phyloP scores from a whole-genome alignment of 176 grass and related monocot species.

The Typha latifolia region DNA sequence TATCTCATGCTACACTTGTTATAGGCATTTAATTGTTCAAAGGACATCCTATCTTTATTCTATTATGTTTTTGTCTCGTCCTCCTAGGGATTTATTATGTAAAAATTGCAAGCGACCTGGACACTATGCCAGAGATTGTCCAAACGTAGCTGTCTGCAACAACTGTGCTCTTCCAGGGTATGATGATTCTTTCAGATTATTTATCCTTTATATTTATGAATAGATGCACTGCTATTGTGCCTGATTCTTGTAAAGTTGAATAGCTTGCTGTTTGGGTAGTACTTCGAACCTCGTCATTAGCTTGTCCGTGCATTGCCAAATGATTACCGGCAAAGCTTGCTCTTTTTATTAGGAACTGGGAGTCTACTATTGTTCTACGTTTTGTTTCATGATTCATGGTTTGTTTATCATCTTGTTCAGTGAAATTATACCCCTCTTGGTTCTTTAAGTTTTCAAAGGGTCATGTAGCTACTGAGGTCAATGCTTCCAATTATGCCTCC shows the following conservation, averaged over 20 bases:
- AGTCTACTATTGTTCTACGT: conserved; percentile 6
- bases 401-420: no score
- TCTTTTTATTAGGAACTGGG: no score
- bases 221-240: no score
- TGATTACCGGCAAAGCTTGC: no score
- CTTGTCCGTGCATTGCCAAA: not conserved
- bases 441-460: no score
- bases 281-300: conserved; percentile 2
- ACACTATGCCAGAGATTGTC: conserved; percentile 74
- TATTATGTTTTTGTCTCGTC: not conserved
- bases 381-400: conserved; percentile 13
- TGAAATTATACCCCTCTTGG: no score
- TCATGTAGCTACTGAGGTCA: no score
- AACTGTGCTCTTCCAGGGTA: no score
- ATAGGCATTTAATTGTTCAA: not conserved
- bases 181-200: conserved; percentile 3
- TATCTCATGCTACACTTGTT: not conserved
- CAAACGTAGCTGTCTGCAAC: conserved; percentile 33
- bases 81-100: conserved; percentile 57
- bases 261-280: not conserved
- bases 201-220: not conserved
- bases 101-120: conserved; percentile 86
- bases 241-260: not conserved
- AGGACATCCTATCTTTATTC: not conserved
- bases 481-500: no score